These are phyloP conservation scores for Clarireedia paspali DNA, from an alignment of 2,329 filamentous ascomycete species.

Conservation along the genomic window DNA sequence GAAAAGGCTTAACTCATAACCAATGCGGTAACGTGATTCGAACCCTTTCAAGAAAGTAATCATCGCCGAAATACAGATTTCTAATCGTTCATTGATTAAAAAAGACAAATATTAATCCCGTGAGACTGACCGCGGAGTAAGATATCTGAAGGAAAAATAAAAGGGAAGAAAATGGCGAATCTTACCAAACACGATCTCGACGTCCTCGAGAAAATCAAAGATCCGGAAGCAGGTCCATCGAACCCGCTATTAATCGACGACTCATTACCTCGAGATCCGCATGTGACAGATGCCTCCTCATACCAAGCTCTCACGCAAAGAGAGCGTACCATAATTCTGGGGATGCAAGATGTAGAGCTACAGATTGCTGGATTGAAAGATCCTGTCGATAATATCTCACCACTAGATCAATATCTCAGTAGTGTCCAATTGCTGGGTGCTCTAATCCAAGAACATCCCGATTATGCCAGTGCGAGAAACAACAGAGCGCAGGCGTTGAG, in stretches of 20 bases:
- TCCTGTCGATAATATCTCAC: conserved; percentile 19
- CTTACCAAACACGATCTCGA: conserved; percentile 53
- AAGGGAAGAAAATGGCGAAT: conserved; percentile 32
- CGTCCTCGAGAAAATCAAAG: conserved; percentile 59
- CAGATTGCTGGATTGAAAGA: conserved; percentile 33
- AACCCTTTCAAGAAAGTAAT: not conserved
- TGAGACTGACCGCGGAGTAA: too few species aligned
- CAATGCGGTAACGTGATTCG: not conserved
- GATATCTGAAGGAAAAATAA: too few species aligned
- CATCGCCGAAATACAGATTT: not conserved
- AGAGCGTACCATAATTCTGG: conserved; percentile 46
- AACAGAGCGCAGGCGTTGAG: conserved; percentile 65
- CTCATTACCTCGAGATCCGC: conserved; percentile 46
- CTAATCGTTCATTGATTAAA: too few species aligned
- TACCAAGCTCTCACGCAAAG: conserved; percentile 44
- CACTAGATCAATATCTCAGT: conserved; percentile 38
- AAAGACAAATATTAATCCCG: not conserved
- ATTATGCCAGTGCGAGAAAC: conserved; percentile 66
- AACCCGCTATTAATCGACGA: conserved; percentile 45
- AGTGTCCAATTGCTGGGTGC: conserved; percentile 43
- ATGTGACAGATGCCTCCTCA: conserved; percentile 41
- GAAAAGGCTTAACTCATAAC: too few species aligned
- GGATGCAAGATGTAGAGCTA: conserved; percentile 48
- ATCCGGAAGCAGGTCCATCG: conserved; percentile 55
- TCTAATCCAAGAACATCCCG: conserved; percentile 50